These are phyloP conservation scores for Botryotinia narcissicola DNA, from an alignment of 2,329 filamentous ascomycete species.

Conservation along the genomic window DNA sequence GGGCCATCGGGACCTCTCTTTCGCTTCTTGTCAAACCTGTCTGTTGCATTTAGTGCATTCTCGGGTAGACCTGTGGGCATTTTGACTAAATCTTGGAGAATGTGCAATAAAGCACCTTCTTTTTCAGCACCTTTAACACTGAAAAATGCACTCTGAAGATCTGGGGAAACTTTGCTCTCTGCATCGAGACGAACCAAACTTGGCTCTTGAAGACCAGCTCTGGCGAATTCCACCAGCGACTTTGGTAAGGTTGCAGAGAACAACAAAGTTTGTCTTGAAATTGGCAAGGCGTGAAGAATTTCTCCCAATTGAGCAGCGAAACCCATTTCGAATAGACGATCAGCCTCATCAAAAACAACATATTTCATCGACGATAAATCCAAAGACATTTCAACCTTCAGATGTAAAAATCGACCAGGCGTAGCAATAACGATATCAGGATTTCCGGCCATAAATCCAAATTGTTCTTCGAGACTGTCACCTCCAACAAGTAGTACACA, in stretches of 20 bases:
- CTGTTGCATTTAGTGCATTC: conserved; percentile 40
- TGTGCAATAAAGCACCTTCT: conserved; percentile 84
- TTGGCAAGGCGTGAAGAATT: conserved; percentile 84
- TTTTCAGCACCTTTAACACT: conserved; percentile 89
- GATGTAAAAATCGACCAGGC: conserved; percentile 89
- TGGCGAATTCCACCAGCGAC: conserved; percentile 91
- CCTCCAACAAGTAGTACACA: conserved; percentile 90
- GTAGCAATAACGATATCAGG: conserved; percentile 98
- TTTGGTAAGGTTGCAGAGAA: conserved; percentile 96
- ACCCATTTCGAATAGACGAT: conserved; percentile 97
- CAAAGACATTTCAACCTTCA: conserved; percentile 94
- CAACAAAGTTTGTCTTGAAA: conserved; percentile 81
- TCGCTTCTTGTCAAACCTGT: conserved; percentile 61
- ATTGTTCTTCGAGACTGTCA: conserved; percentile 94
- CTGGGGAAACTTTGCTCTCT: conserved; percentile 93
- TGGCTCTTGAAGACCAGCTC: conserved; percentile 89
- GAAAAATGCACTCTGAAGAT: conserved; percentile 95
- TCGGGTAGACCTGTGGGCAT: conserved; percentile 71
- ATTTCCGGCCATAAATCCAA: conserved; percentile 86
- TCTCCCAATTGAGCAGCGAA: conserved; percentile 92
- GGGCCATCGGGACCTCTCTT: conserved; percentile 59
- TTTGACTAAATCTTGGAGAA: conserved; percentile 88
- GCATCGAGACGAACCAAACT: conserved; percentile 86
- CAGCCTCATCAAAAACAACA: conserved; percentile 96
- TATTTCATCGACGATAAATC: conserved; percentile 90